Evolutionary conservation across 2,329 filamentous ascomycete genomes (phyloP).

Genomic region (Fusarium sp.): DNA sequence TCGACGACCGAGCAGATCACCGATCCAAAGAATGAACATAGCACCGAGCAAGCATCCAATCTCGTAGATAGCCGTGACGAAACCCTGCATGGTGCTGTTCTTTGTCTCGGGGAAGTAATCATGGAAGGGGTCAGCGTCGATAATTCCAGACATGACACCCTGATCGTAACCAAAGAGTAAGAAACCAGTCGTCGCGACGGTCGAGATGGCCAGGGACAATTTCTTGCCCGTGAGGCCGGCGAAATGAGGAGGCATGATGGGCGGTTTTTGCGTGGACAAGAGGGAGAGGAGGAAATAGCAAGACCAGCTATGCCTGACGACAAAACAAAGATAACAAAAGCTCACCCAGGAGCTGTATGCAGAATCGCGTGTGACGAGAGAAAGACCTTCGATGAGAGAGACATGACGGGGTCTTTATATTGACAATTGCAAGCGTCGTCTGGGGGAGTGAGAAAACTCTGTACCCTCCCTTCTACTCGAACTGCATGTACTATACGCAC

Average conservation of each 20-base stretch:
- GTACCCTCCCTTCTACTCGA: conserved; percentile 1
- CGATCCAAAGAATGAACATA: conserved; percentile 63
- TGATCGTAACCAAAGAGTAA: conserved; percentile 71
- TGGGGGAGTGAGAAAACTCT: conserved; percentile 21
- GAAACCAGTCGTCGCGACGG: conserved; percentile 74
- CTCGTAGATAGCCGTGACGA: conserved; percentile 65
- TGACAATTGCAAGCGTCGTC: conserved; percentile 5
- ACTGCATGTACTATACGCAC: neutral
- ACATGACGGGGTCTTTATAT: conserved; percentile 32
- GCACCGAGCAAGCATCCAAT: conserved; percentile 67
- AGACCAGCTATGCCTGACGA: conserved; percentile 40
- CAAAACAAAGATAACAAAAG: conserved; percentile 7
- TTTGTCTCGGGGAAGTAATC: conserved; percentile 60
- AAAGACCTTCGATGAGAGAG: neutral
- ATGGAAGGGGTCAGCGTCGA: conserved; percentile 64
- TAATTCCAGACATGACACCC: conserved; percentile 67
- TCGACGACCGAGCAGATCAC: conserved; percentile 65
- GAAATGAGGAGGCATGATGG: conserved; percentile 65
- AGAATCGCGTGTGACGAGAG: conserved; percentile 14
- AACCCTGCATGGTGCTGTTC: conserved; percentile 62
- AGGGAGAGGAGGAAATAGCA: conserved; percentile 8
- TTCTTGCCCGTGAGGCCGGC: conserved; percentile 70
- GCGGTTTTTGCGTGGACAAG: neutral
- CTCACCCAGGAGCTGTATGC: conserved; percentile 36
- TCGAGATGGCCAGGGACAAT: conserved; percentile 69